A percentile compares a stretch with the other conserved stretches of the same genome.
Conservation (phyloP, 495 filamentous ascomycete genomes). For the Neurospora sp. region DNA sequence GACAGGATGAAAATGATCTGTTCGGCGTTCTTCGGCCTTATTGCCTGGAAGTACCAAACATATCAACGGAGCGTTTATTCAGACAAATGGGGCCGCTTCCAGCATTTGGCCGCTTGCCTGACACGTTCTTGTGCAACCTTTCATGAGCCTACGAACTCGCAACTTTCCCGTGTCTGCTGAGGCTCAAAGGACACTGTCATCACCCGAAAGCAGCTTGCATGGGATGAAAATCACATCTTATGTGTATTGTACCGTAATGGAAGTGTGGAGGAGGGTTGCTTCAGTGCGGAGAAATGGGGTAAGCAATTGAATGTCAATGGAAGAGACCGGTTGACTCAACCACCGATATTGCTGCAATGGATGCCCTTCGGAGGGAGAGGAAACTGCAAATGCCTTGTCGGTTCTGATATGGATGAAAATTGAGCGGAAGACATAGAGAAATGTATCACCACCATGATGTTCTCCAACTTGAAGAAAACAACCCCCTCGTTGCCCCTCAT, state of each 20-base stretch:
- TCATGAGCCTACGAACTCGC: not conserved
- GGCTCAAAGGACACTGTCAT: not conserved
- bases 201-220: not conserved
- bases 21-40: not conserved
- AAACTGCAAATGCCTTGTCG: not conserved
- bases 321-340: not conserved
- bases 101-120: not conserved
- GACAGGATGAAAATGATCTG: not conserved
- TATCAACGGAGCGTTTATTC: not conserved
- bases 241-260: not conserved
- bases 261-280: not conserved
- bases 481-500: not conserved
- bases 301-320: not conserved
- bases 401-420: not conserved
- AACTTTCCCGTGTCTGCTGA: not conserved
- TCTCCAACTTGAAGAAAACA: not conserved
- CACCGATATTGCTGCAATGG: too few relatives aligned
- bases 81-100: not conserved
- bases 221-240: not conserved
- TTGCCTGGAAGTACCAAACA: not conserved
- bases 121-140: not conserved
- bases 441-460: not conserved
- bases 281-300: not conserved
- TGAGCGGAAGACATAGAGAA: not conserved
- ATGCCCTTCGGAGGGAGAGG: not conserved